phyloP scores from a whole-genome alignment of 2,329 filamentous ascomycete genomes.

The Xylaria sp. region DNA sequence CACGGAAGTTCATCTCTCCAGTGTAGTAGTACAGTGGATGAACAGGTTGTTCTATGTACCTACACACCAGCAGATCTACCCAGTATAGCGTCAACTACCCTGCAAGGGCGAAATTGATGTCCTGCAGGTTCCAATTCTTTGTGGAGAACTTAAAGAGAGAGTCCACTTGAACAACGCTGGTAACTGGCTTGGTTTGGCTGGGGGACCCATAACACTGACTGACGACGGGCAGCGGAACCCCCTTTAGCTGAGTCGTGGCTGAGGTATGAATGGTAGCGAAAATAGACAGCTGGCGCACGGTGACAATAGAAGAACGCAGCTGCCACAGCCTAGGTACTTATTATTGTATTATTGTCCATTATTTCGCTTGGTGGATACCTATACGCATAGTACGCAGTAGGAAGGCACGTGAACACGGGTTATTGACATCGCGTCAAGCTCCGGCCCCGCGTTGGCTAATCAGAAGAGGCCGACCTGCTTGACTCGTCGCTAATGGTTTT shows the following conservation, averaged over 20 bases:
- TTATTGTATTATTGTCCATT: neutral
- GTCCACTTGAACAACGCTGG: neutral
- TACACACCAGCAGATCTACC: neutral
- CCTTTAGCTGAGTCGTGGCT: neutral
- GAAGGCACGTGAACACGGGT: conserved; percentile 45
- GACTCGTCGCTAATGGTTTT: neutral
- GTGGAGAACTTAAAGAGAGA: conserved; percentile 16
- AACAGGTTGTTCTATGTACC: neutral
- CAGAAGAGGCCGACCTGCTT: conserved; percentile 22
- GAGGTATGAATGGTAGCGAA: neutral
- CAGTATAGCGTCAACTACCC: conserved; percentile 20
- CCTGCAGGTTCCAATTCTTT: conserved; percentile 29
- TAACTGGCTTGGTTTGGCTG: conserved; percentile 13
- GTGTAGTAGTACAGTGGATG: neutral
- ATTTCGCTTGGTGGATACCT: conserved; percentile 7
- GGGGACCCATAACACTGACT: neutral
- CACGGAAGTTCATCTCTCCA: neutral
- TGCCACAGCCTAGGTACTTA: neutral
- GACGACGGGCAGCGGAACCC: neutral
- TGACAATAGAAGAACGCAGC: neutral
- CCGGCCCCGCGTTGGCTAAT: conserved; percentile 31
- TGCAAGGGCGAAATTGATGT: conserved; percentile 43
- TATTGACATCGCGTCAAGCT: conserved; percentile 38
- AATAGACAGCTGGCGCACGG: neutral
- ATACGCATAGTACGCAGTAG: too few species aligned